A percentile compares a stretch with the other conserved stretches of the same genome.
phyloP scores from a whole-genome alignment of 495 filamentous ascomycete genomes.

The Xylaria palmicola region DNA sequence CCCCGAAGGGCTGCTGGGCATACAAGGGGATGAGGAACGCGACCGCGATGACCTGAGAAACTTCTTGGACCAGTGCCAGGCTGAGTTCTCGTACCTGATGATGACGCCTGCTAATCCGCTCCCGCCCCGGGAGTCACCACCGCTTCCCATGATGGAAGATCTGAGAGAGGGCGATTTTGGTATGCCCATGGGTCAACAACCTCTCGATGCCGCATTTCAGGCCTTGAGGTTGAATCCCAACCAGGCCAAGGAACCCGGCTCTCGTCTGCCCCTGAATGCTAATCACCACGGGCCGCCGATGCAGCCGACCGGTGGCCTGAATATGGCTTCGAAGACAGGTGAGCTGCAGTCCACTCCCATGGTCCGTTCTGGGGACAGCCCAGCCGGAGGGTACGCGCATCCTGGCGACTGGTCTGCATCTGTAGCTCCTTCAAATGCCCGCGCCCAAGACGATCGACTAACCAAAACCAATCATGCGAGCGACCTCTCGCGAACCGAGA shows the following conservation, averaged over 20 bases:
- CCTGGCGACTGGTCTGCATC: slow-evolving; percentile 44
- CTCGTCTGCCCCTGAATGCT: slow-evolving; percentile 47
- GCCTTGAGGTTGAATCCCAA: slow-evolving; percentile 42
- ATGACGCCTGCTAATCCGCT: slow-evolving; percentile 60
- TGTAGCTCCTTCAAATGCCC: slow-evolving; percentile 34
- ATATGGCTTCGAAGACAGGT: slow-evolving; percentile 35
- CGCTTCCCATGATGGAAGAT: slow-evolving; percentile 48
- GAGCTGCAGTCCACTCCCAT: slow-evolving; percentile 45
- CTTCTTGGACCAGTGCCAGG: slow-evolving; percentile 61
- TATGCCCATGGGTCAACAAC: slow-evolving; percentile 31
- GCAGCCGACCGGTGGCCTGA: slow-evolving; percentile 35
- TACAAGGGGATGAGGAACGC: slow-evolving; percentile 49
- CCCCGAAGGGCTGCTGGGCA: slow-evolving; percentile 24
- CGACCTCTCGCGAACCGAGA: slow-evolving; percentile 22
- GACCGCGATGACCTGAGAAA: slow-evolving; percentile 58
- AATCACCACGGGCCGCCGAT: slow-evolving; percentile 56
- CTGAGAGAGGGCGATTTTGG: slow-evolving; percentile 49
- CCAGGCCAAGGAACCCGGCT: slow-evolving; percentile 37
- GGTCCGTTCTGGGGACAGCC: slow-evolving; percentile 43
- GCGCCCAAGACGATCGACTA: slow-evolving; percentile 54
- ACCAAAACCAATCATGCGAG: slow-evolving; percentile 56
- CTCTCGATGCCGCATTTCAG: slow-evolving; percentile 31
- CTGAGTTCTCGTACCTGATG: slow-evolving; percentile 66
- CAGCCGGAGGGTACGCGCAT: slow-evolving; percentile 30
- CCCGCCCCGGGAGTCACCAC: slow-evolving; percentile 56